Evolutionary conservation across 345 rosid genomes (phyloP).

Genomic region (Brassica carinata): DNA sequence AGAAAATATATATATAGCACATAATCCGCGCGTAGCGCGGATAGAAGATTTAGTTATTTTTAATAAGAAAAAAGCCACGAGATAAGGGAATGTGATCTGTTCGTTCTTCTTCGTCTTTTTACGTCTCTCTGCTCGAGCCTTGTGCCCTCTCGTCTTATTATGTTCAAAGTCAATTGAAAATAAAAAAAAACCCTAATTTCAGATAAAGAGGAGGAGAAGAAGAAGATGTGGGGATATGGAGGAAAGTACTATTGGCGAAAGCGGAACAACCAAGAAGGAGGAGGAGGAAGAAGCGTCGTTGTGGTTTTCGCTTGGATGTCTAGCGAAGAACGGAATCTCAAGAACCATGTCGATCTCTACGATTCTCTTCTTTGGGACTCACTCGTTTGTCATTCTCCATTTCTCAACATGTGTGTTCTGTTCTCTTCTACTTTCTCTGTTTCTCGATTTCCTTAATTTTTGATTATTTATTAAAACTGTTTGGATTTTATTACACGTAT

Average conservation of each 20-base stretch:
- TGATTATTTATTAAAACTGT: background rate
- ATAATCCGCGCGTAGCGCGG: too few species aligned
- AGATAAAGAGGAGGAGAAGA: background rate
- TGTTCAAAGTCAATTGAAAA: background rate
- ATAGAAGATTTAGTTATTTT: background rate
- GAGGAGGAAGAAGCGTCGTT: constrained; percentile 52
- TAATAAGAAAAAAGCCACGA: background rate
- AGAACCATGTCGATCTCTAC: constrained; percentile 65
- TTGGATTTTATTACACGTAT: background rate
- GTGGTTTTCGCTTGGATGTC: constrained; percentile 92
- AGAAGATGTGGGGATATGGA: constrained; percentile 77
- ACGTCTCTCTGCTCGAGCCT: constrained; percentile 38
- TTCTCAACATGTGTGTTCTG: constrained; percentile 66
- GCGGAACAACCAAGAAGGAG: constrained; percentile 27
- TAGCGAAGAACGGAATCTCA: constrained; percentile 70
- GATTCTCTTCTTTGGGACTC: constrained; percentile 75
- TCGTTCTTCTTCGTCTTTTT: constrained; percentile 24
- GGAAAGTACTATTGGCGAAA: constrained; percentile 81
- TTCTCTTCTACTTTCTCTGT: background rate
- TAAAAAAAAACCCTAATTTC: constrained; percentile 20
- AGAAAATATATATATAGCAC: too few species aligned
- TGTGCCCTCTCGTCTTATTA: constrained; percentile 22
- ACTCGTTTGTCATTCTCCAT: constrained; percentile 81
- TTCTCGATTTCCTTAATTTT: background rate
- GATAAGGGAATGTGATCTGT: constrained; percentile 30